Evolutionary conservation across 805 yeast genomes (phyloP), one percentile per base, ranked within the genome.

Genomic region (Ogataea nitratoaversa): DNA sequence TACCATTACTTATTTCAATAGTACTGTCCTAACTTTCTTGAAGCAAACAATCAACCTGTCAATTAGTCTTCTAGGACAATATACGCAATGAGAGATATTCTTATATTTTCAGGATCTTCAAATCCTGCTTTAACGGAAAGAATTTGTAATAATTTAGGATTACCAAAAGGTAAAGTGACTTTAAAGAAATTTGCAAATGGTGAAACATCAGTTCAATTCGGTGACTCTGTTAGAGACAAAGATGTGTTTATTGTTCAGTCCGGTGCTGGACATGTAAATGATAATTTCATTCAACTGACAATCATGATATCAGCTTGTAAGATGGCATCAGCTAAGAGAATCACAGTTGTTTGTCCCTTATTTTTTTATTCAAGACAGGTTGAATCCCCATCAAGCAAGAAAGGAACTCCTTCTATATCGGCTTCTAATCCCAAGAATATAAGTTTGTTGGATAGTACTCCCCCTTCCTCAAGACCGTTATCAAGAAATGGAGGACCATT

Each of bases 301-400:
- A 82, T 89, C 49, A 76, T 86, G 72, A 78, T 89, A 22, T 81
- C 90, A n/a, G 96, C 96, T 2, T 87, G 96, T 64, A 90, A 90
- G 54, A 82, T 87, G 35, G 95, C 97, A 2, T 81, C 91, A 43
- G 96, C 96, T 12, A 78, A 77, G 42, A 72, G 91, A 42, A 95
- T 89, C 32, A 87, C 95, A 2, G 96, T 91, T 0, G 95, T 89
- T 23, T 70, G 86, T 62, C 99, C 99, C 3, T 71, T 89, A 45
- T 93, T 93, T 63, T 96, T 98, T 20, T 93, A 93, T 60, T 85
- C 95, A 3, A 75, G 99, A 56, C 99, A 93, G 63, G 95, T 96
- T 4, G 98, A 91, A 62, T 79, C 87, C 28, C 95, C 96, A 24
- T 84, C 84, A 56, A 79, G 85, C 42, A 74, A 76, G 56, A 74